A percentile compares a stretch with the other conserved stretches of the same genome.
Conservation (phyloP, 1,284 basidiomycete species). For the Tetrapyrgos nigripes region DNA sequence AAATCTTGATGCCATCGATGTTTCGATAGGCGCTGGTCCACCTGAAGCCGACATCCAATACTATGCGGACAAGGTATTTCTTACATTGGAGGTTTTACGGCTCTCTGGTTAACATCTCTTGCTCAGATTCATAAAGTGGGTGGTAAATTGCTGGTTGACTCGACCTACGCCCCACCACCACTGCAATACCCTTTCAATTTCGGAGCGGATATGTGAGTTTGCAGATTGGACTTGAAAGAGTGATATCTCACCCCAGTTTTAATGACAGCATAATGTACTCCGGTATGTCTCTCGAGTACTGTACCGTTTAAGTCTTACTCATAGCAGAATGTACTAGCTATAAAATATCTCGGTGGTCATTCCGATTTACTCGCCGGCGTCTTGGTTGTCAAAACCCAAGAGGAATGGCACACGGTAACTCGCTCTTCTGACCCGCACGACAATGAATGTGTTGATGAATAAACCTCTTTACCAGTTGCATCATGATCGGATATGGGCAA, state of each 20-base stretch:
- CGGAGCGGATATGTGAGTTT: conserved; percentile 70
- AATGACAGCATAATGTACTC: conserved; percentile 34
- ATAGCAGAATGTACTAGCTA: conserved; percentile 54
- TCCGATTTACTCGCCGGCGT: conserved; percentile 87
- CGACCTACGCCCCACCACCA: conserved; percentile 92
- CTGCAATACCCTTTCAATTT: conserved; percentile 86
- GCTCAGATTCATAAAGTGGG: conserved; percentile 73
- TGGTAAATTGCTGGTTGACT: conserved; percentile 77
- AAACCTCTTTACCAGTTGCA: conserved; percentile 59
- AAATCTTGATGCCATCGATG: too few relatives aligned
- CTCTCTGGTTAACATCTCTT: background rate
- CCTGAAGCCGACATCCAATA: conserved; percentile 81
- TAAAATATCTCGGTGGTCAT: conserved; percentile 93
- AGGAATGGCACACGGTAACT: conserved; percentile 70
- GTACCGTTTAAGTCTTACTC: conserved; percentile 2
- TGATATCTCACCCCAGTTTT: too few relatives aligned
- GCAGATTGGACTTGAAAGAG: background rate
- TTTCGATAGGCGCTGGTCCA: conserved; percentile 65
- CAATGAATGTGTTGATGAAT: background rate
- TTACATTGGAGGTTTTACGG: background rate
- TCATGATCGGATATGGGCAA: conserved; percentile 74
- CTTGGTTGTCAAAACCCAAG: conserved; percentile 70
- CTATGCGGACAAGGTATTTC: conserved; percentile 81
- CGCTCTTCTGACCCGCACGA: background rate
- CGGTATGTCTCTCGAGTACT: conserved; percentile 28